Percentiles rank a stretch among this genome's conserved stretches.
These are phyloP conservation scores for Fusarium stilboides DNA, from an alignment of 2,329 filamentous ascomycete genomes.

Conservation along the genomic window DNA sequence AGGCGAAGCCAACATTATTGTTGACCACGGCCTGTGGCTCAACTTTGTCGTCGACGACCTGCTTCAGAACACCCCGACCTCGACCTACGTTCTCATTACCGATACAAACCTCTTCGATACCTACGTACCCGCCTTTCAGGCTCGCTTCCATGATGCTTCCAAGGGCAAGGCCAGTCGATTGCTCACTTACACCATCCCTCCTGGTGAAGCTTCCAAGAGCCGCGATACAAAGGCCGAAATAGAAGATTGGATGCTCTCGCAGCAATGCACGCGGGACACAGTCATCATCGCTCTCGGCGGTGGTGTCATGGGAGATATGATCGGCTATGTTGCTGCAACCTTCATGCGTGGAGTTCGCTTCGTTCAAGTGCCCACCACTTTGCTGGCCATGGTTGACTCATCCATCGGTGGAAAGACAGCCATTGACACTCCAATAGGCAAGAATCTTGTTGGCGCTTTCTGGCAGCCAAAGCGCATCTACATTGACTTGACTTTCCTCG, in stretches of 20 bases:
- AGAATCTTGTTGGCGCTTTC: constrained; percentile 95
- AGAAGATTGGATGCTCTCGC: constrained; percentile 95
- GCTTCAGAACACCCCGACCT: constrained; percentile 81
- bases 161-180: constrained; percentile 70
- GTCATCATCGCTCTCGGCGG: constrained; percentile 95
- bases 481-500: constrained; percentile 92
- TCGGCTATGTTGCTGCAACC: constrained; percentile 96
- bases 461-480: constrained; percentile 97
- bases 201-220: constrained; percentile 94
- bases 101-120: constrained; percentile 90
- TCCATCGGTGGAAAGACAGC: constrained; percentile 99
- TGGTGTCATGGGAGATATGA: constrained; percentile 98
- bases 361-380: constrained; percentile 94
- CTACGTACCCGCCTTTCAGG: constrained; percentile 84
- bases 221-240: constrained; percentile 94
- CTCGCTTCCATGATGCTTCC: constrained; percentile 53
- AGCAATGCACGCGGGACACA: constrained; percentile 94
- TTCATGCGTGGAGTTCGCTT: constrained; percentile 99
- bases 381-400: constrained; percentile 98
- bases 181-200: constrained; percentile 87
- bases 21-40: constrained; percentile 92
- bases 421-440: constrained; percentile 95
- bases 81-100: constrained; percentile 96
- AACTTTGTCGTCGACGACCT: constrained; percentile 86
- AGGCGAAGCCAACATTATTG: constrained; percentile 89